A percentile compares a stretch with the other conserved stretches of the same genome.
Conservation (phyloP, 805 yeast genomes). For the Candida silvicultrix region DNA sequence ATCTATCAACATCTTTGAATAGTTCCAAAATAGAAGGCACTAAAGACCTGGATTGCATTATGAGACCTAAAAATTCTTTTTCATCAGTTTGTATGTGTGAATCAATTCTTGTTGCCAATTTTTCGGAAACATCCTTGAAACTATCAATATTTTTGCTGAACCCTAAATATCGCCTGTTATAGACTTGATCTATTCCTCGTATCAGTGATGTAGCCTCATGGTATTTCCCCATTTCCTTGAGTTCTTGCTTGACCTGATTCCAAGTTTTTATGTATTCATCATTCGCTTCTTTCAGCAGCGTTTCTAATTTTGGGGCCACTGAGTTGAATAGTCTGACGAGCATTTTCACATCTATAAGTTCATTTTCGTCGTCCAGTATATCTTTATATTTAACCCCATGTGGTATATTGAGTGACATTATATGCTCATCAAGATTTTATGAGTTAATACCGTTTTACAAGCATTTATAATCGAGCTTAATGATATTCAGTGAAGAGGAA, state of each 20-base stretch:
- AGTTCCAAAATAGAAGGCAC: constrained; percentile 6
- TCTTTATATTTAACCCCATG: background rate
- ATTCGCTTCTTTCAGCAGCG: background rate
- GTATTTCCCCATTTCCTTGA: background rate
- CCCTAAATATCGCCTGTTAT: constrained; percentile 1
- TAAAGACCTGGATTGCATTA: constrained; percentile 3
- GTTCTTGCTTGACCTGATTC: constrained; percentile 1
- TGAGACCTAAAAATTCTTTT: constrained; percentile 4
- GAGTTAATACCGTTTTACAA: too few species aligned
- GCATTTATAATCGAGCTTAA: too few species aligned
- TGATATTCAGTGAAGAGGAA: background rate
- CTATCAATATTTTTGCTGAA: constrained; percentile 1
- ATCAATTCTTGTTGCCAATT: constrained; percentile 7
- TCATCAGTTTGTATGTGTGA: constrained; percentile 5
- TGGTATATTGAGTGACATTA: background rate
- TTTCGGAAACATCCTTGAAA: constrained; percentile 5
- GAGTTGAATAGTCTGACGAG: constrained; percentile 7
- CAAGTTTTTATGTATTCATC: constrained; percentile 1
- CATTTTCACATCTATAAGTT: constrained; percentile 6
- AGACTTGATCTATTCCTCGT: constrained; percentile 1
- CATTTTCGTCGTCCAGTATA: constrained; percentile 4
- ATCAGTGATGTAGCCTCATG: background rate
- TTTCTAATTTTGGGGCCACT: constrained; percentile 8
- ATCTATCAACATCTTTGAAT: constrained; percentile 6
- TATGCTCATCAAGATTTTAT: background rate